These are phyloP conservation scores for Coemansia sp. DNA, from an alignment of 192 early-diverging fungal species.

Conservation along the genomic window DNA sequence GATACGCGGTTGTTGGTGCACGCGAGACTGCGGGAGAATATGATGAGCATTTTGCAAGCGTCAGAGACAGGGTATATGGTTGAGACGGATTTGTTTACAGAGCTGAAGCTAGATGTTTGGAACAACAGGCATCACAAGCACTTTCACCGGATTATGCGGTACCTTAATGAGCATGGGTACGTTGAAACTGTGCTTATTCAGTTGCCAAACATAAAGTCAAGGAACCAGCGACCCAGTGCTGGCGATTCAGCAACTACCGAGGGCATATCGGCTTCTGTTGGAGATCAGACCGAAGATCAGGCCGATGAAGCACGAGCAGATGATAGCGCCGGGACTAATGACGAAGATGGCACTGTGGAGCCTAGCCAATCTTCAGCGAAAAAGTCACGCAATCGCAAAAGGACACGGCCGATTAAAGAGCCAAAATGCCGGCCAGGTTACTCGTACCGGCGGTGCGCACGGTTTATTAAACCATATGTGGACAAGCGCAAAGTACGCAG, in stretches of 20 bases:
- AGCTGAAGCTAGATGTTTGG: constrained; percentile 26
- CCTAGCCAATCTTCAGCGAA: background rate
- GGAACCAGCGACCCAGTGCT: background rate
- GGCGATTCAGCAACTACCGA: background rate
- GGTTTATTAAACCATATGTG: constrained; percentile 40
- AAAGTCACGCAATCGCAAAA: background rate
- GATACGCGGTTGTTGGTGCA: constrained; percentile 15
- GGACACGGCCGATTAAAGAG: background rate
- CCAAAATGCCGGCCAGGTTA: constrained; percentile 12
- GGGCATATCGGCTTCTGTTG: too few relatives aligned
- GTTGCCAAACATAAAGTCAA: constrained; percentile 15
- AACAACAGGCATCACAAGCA: constrained; percentile 21
- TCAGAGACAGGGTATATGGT: constrained; percentile 28
- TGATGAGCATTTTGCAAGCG: constrained; percentile 23
- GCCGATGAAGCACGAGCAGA: background rate
- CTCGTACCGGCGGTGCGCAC: constrained; percentile 41
- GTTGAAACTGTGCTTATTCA: constrained; percentile 32
- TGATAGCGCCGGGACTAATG: background rate
- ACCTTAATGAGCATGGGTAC: constrained; percentile 11
- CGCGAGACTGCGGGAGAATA: constrained; percentile 11
- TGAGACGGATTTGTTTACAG: constrained; percentile 36
- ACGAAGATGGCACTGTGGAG: background rate
- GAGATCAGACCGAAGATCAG: background rate
- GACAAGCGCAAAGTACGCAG: constrained; percentile 7
- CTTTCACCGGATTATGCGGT: constrained; percentile 30